phyloP scores from a whole-genome alignment of 257 asterid genomes.

The Marsdenia floribunda region DNA sequence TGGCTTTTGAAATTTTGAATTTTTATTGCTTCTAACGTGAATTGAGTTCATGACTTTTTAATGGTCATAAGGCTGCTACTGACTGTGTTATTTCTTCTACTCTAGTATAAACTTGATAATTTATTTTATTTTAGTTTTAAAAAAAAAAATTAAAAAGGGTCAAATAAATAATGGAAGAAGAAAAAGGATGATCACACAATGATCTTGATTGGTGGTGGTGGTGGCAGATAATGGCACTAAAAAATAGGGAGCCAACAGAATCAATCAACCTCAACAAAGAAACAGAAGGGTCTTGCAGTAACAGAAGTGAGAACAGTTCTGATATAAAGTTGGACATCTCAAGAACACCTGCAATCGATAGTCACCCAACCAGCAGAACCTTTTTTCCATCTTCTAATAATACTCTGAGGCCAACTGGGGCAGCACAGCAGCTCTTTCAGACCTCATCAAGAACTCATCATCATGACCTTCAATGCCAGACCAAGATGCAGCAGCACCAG shows the following conservation, averaged over 20 bases:
- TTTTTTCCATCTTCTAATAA: slow-evolving; percentile 36
- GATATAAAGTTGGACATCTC: slow-evolving; percentile 74
- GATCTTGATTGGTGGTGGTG: slow-evolving; percentile 15
- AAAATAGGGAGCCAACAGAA: slow-evolving; percentile 82
- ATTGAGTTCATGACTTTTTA: too few species aligned
- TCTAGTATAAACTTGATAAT: too few species aligned
- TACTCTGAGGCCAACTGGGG: slow-evolving; percentile 28
- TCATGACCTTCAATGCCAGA: slow-evolving; percentile 39
- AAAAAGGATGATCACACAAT: not conserved
- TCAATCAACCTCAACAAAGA: slow-evolving; percentile 94
- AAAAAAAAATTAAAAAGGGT: too few species aligned
- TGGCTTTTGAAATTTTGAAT: too few species aligned
- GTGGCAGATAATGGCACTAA: slow-evolving; percentile 77
- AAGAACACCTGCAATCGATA: slow-evolving; percentile 57
- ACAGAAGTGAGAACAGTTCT: slow-evolving; percentile 88
- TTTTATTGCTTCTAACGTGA: too few species aligned
- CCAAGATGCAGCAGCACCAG: slow-evolving; percentile 35
- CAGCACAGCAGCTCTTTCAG: slow-evolving; percentile 35
- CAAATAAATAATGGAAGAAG: not conserved
- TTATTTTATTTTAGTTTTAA: too few species aligned
- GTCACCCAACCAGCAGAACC: slow-evolving; percentile 49
- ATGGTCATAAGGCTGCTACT: too few species aligned
- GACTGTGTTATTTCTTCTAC: too few species aligned
- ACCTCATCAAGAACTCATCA: slow-evolving; percentile 39
- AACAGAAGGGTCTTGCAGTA: slow-evolving; percentile 90